Conservation (phyloP, 2,329 filamentous ascomycete genomes). For the Calonectria crousiana region DNA sequence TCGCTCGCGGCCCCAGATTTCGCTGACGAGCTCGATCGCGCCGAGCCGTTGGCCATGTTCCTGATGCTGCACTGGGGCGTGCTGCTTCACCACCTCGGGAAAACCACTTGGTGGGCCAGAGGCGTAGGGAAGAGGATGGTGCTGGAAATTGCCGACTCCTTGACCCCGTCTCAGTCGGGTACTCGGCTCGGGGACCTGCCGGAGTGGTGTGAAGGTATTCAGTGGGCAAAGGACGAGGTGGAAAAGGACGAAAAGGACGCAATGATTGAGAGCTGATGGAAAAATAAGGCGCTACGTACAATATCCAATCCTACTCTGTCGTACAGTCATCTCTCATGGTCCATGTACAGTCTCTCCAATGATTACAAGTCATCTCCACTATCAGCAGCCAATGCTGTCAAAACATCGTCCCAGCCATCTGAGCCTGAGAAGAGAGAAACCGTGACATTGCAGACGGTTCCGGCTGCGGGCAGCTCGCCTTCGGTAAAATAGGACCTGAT, state of each 20-base stretch:
- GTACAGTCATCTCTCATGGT: background rate
- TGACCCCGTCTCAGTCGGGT: background rate
- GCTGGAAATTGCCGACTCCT: slow-evolving; percentile 32
- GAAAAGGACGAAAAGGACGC: slow-evolving; percentile 4
- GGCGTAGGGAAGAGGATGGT: slow-evolving; percentile 40
- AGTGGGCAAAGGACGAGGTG: slow-evolving; percentile 38
- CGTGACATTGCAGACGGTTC: slow-evolving; percentile 31
- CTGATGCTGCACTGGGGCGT: slow-evolving; percentile 54
- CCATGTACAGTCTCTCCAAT: background rate
- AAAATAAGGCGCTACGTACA: background rate
- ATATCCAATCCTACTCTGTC: background rate
- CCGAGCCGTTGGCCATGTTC: slow-evolving; percentile 52
- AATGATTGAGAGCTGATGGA: background rate
- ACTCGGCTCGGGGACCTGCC: slow-evolving; percentile 20
- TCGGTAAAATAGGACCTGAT: slow-evolving; percentile 34
- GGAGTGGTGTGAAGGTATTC: slow-evolving; percentile 36
- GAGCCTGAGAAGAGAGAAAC: slow-evolving; percentile 20
- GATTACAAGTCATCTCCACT: background rate
- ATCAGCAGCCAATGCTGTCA: background rate
- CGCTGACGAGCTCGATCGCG: slow-evolving; percentile 42
- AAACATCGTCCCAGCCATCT: slow-evolving; percentile 32
- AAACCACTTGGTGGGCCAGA: slow-evolving; percentile 42
- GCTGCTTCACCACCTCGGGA: slow-evolving; percentile 43
- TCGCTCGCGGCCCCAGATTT: slow-evolving; percentile 47
- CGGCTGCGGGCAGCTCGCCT: slow-evolving; percentile 27